Conservation (phyloP, 2,329 filamentous ascomycete genomes). For the Madurella fahalii region DNA sequence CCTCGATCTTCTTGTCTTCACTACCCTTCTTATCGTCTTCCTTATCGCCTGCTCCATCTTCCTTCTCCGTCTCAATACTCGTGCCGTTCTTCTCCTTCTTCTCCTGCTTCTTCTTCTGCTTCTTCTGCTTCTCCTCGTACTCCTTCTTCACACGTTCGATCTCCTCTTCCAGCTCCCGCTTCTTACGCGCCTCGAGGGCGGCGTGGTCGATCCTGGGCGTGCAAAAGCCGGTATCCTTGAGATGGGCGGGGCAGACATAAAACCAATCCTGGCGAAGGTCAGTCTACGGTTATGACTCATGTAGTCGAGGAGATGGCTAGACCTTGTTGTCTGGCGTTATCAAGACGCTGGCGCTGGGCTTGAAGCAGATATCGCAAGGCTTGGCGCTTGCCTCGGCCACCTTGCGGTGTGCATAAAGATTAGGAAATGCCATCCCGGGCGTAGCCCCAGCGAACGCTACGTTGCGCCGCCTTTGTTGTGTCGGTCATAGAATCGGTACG, state of each 20-base stretch:
- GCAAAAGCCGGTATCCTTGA: conserved; percentile 81
- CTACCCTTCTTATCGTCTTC: conserved; percentile 26
- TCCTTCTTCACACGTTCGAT: conserved; percentile 66
- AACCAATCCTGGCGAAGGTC: conserved; percentile 66
- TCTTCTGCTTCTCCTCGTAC: conserved; percentile 68
- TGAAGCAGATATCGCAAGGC: conserved; percentile 88
- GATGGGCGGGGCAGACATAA: conserved; percentile 78
- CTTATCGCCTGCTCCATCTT: conserved; percentile 38
- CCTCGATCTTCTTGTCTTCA: conserved; percentile 25
- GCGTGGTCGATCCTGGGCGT: conserved; percentile 67
- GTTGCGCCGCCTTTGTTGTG: neutral
- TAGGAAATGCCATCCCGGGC: conserved; percentile 56
- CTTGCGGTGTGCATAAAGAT: conserved; percentile 78
- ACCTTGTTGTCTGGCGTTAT: conserved; percentile 90
- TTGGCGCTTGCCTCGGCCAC: conserved; percentile 82
- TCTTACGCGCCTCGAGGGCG: conserved; percentile 59
- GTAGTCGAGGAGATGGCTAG: conserved; percentile 12
- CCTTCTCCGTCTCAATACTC: conserved; percentile 42
- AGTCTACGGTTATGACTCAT: neutral
- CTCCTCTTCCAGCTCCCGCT: conserved; percentile 63
- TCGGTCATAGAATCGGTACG: neutral
- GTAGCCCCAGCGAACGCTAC: neutral
- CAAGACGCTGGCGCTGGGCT: conserved; percentile 79
- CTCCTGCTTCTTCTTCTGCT: conserved; percentile 65
- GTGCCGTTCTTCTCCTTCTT: conserved; percentile 49